A percentile compares a stretch with the other conserved stretches of the same genome.
Evolutionary conservation across 1,139 yeast genomes (phyloP).

Genomic region (Nadsonia commutata): DNA sequence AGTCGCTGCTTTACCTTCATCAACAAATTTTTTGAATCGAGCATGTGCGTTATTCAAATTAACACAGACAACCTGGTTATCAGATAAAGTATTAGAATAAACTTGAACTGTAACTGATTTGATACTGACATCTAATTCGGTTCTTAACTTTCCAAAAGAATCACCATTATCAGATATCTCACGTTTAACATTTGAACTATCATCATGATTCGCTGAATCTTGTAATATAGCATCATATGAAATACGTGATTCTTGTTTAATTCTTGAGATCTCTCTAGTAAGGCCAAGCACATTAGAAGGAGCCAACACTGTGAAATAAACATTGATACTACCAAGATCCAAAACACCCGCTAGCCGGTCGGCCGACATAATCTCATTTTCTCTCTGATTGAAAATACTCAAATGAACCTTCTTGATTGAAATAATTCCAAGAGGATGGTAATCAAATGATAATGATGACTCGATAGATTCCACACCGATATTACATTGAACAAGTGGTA

Average conservation of each 20-base stretch:
- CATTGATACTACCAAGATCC: conserved; percentile 39
- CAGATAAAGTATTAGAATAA: conserved; percentile 65
- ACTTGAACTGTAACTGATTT: conserved; percentile 45
- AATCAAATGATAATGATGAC: conserved; percentile 60
- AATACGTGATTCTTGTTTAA: conserved; percentile 55
- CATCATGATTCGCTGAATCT: conserved; percentile 28
- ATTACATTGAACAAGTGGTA: conserved; percentile 56
- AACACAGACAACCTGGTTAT: conserved; percentile 55
- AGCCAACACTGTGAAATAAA: conserved; percentile 68
- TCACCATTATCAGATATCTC: conserved; percentile 3
- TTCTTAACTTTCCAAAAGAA: conserved; percentile 23
- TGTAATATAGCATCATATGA: conserved; percentile 62
- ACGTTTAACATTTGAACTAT: conserved; percentile 3
- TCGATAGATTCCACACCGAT: conserved; percentile 43
- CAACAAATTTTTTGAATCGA: conserved; percentile 41
- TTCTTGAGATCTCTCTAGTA: conserved; percentile 51
- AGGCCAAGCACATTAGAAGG: conserved; percentile 75
- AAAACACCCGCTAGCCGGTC: conserved; percentile 51
- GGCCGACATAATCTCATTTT: conserved; percentile 29
- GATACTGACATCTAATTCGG: conserved; percentile 48
- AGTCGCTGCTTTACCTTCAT: conserved; percentile 15
- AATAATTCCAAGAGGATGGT: conserved; percentile 64
- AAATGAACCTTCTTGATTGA: conserved; percentile 35
- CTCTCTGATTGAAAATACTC: conserved; percentile 57
- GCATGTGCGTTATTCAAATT: conserved; percentile 47